Evolutionary conservation across 306 rosid genomes (phyloP), one percentile per base, ranked within the genome.

Genomic region (Luffa acutangula): DNA sequence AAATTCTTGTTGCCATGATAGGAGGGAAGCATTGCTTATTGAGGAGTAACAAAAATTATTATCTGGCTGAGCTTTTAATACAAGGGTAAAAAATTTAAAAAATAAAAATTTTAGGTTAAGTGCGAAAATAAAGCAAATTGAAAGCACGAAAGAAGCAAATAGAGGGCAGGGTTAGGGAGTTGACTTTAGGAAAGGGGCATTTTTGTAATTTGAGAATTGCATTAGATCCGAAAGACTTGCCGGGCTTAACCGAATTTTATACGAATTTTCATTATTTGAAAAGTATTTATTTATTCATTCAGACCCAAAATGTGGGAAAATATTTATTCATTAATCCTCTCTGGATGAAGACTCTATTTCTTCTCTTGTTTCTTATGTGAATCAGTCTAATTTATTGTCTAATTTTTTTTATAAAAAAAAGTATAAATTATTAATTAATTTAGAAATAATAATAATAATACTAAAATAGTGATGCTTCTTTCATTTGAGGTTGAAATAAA

Each of bases 161-260:
- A 13, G 3, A 67, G 2, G 6, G 15, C 6, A 39, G 39, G 82
- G 64, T 59, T 63, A 9, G 73, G 15, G 21, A 45, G 83, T 86
- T 83, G 82, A 84, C 87, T 62, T 84, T 54, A 1, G 4, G 9
- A 39, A 13, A 20, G 14, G 42, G 6, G 79, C 36, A 66, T 25
- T 25, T 25, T 25, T 41, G 9, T 20, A 66, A 25, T 25, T 79
- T 12, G 45, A 45, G 49, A 41, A 60, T 41, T 59, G 36, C 51
- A 76, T 62, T 67, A 69, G 78, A 76, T 83, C 80, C 80, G 71
- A 62, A 80, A 51, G 78, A 45, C 79, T 65, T 73, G 85, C 82
- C 34, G 70, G 49, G 72, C 56, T 75, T 60, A 34, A 52, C 34
- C 9, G 0, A 33, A 6, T 74, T 74, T 51, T 25, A 72, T 48